phyloP scores from a whole-genome alignment of 371 early-diverging fungal genomes.

The Conidiobolus incongruus region DNA sequence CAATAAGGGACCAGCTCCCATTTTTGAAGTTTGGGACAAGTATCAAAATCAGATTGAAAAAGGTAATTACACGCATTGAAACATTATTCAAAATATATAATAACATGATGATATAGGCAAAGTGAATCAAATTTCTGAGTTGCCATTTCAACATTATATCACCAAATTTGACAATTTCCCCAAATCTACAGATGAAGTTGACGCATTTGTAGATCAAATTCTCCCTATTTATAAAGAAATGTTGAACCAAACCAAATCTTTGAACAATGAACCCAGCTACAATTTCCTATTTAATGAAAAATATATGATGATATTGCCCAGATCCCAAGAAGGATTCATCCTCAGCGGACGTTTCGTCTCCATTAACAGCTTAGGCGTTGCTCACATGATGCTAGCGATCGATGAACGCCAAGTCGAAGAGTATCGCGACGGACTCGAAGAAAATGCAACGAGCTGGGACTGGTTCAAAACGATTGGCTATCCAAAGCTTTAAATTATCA shows the following conservation, averaged over 20 bases:
- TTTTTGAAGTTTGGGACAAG: background rate
- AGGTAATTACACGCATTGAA: background rate
- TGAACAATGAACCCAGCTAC: background rate
- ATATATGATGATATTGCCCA: background rate
- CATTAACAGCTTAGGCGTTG: background rate
- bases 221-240: background rate
- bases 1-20: background rate
- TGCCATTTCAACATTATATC: background rate
- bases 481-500: no score
- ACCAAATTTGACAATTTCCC: background rate
- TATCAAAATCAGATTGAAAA: background rate
- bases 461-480: no score
- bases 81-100: background rate
- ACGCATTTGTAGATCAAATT: background rate
- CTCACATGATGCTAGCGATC: slow-evolving; percentile 1
- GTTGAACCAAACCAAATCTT: background rate
- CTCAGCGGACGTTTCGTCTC: background rate
- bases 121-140: background rate
- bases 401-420: no score
- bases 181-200: background rate
- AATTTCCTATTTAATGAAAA: background rate
- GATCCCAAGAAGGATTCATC: background rate
- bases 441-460: no score
- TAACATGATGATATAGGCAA: background rate
- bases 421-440: no score